Evolutionary conservation across 768 basidiomycete species (phyloP).

Genomic region (Butyriboletus loyo): DNA sequence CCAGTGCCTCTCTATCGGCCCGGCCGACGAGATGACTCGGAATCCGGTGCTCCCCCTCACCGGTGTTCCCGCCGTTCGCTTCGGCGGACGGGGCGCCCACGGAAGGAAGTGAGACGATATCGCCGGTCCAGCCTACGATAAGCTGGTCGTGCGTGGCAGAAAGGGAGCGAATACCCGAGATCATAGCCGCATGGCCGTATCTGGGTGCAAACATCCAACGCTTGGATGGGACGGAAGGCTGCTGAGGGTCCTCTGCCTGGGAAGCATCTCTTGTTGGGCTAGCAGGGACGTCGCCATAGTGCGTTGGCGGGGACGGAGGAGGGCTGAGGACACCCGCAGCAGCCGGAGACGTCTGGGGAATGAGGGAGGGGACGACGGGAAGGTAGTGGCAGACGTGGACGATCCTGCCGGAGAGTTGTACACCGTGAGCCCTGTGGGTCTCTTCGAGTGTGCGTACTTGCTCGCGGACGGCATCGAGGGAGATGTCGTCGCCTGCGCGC

Average conservation of each 20-base stretch:
- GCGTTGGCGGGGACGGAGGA: conserved; percentile 73
- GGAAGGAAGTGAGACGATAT: conserved; percentile 55
- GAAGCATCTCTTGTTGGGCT: conserved; percentile 26
- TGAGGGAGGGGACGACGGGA: conserved; percentile 68
- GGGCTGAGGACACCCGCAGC: conserved; percentile 60
- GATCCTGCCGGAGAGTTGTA: conserved; percentile 80
- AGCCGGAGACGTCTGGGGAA: conserved; percentile 32
- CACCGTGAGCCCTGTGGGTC: conserved; percentile 64
- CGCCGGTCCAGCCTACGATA: conserved; percentile 93
- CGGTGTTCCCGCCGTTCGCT: conserved; percentile 8
- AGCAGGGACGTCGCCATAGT: conserved; percentile 45
- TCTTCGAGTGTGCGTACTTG: conserved; percentile 72
- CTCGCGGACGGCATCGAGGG: conserved; percentile 68
- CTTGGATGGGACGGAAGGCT: conserved; percentile 16
- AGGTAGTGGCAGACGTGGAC: conserved; percentile 92
- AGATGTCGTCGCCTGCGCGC: conserved; percentile 60
- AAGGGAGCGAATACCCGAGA: conserved; percentile 86
- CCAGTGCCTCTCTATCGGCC: conserved; percentile 64
- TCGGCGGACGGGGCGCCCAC: conserved; percentile 29
- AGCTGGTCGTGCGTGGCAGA: conserved; percentile 84
- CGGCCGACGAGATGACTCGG: conserved; percentile 50
- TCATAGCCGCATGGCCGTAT: conserved; percentile 93
- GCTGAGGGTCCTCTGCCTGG: neutral
- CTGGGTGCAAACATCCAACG: conserved; percentile 77
- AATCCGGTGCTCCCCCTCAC: conserved; percentile 35